Evolutionary conservation across 495 filamentous ascomycete genomes (phyloP).

Genomic region (Penicillium verhagenii): DNA sequence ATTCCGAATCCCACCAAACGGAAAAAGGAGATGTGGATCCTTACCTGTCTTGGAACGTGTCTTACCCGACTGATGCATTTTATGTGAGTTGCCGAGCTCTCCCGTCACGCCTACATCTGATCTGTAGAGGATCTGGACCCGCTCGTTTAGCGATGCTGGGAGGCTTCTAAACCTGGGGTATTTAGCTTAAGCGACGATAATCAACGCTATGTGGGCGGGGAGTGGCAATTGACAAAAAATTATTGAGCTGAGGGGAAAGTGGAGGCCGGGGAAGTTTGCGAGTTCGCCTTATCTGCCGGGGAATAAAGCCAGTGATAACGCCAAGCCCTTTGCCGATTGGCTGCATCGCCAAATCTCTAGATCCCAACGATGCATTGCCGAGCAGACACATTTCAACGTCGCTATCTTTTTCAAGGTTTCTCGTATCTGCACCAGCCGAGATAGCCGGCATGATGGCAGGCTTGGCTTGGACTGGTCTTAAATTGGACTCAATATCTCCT

Average conservation of each 20-base stretch:
- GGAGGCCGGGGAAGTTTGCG: constrained; percentile 10
- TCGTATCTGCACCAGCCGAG: not conserved
- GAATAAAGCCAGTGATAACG: not conserved
- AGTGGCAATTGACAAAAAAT: not conserved
- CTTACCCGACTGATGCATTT: constrained; percentile 29
- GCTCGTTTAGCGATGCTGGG: not conserved
- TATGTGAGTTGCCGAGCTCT: constrained; percentile 1
- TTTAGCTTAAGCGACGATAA: not conserved
- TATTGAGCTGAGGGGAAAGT: constrained; percentile 7
- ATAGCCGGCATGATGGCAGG: not conserved
- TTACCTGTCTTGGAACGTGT: constrained; percentile 36
- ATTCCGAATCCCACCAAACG: not conserved
- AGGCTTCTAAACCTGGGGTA: constrained; percentile 6
- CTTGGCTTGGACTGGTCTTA: not conserved
- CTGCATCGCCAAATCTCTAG: not conserved
- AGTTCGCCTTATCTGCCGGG: constrained; percentile 16
- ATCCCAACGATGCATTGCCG: constrained; percentile 3
- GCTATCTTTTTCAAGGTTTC: not conserved
- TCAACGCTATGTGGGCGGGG: not conserved
- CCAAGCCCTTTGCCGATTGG: not conserved
- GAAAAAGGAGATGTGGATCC: constrained; percentile 15
- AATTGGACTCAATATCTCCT: not conserved
- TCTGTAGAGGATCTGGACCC: constrained; percentile 1
- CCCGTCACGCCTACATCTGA: constrained; percentile 6
- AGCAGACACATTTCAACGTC: not conserved